Evolutionary conservation across 2,329 filamentous ascomycete genomes (phyloP).

Genomic region (Diaporthe sp.): DNA sequence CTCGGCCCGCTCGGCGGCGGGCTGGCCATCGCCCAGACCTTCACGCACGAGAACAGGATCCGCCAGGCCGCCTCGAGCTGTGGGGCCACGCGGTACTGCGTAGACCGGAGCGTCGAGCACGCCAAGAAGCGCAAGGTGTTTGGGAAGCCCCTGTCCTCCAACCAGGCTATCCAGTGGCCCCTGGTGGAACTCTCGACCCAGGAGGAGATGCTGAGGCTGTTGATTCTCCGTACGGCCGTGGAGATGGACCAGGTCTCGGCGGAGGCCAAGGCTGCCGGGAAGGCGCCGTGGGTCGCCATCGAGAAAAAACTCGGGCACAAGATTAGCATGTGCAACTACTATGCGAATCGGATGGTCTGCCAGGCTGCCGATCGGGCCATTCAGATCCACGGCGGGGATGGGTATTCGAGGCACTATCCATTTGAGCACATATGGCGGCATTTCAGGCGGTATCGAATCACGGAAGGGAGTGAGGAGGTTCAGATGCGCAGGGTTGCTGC

Average conservation of each 20-base stretch:
- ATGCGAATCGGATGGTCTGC: constrained; percentile 1
- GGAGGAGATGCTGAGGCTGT: background rate
- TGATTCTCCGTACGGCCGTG: constrained; percentile 1
- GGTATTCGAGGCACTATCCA: background rate
- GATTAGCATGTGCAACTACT: constrained; percentile 1
- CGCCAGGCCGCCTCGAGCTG: background rate
- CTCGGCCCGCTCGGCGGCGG: background rate
- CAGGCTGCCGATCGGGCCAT: background rate
- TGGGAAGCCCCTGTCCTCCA: background rate
- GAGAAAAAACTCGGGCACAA: constrained; percentile 3
- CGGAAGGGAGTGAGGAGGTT: background rate
- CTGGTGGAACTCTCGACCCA: background rate
- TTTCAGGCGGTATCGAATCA: background rate
- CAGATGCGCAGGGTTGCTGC: background rate
- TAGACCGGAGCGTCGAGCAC: background rate
- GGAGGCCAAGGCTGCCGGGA: background rate
- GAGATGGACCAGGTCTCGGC: constrained; percentile 3
- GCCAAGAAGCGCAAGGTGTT: background rate
- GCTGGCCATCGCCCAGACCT: background rate
- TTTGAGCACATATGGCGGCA: constrained; percentile 1
- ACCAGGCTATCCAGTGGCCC: background rate
- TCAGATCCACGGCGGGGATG: background rate
- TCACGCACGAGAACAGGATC: background rate
- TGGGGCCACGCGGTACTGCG: background rate
- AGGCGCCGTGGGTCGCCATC: background rate